These are phyloP conservation scores for Chlorella variabilis DNA, from an alignment of 163 green algal species.

Conservation along the genomic window DNA sequence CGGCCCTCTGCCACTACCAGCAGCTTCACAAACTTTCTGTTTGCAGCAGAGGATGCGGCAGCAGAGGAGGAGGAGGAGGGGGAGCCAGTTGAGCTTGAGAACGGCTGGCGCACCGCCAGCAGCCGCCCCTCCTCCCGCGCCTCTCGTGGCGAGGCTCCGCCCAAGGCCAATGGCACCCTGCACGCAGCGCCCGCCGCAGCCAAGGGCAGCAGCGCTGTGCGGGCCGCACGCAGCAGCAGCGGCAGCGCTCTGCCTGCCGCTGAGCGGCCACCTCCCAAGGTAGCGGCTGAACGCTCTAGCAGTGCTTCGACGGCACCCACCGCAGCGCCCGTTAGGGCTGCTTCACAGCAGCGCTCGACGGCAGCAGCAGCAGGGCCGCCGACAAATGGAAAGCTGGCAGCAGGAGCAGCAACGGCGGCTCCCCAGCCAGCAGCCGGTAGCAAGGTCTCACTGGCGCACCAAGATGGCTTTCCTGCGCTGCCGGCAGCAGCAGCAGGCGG, in stretches of 20 bases:
- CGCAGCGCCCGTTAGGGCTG: neutral
- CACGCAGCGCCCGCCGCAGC: neutral
- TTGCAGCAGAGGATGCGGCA: constrained; percentile 15
- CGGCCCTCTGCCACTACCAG: neutral
- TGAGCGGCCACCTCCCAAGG: neutral
- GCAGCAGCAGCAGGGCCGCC: neutral
- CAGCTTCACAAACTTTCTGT: constrained; percentile 24
- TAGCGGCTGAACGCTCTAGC: neutral
- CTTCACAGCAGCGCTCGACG: neutral
- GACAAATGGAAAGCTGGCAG: neutral
- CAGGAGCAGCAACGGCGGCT: neutral
- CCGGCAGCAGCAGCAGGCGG: neutral
- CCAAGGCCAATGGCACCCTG: neutral
- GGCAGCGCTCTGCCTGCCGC: neutral
- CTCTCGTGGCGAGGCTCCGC: neutral
- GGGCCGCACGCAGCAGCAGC: neutral
- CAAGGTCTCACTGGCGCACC: neutral
- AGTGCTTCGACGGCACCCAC: too few species aligned
- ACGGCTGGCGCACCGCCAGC: constrained; percentile 12
- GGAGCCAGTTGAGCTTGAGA: neutral
- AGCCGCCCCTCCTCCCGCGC: constrained; percentile 4
- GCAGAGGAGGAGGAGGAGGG: neutral
- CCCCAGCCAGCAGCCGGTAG: neutral
- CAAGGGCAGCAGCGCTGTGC: neutral
- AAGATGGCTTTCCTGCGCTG: constrained; percentile 4